Percentiles rank a stretch among this genome's conserved stretches.
phyloP scores from a whole-genome alignment of 2,329 filamentous ascomycete species.

The Colletotrichum eremochloae region DNA sequence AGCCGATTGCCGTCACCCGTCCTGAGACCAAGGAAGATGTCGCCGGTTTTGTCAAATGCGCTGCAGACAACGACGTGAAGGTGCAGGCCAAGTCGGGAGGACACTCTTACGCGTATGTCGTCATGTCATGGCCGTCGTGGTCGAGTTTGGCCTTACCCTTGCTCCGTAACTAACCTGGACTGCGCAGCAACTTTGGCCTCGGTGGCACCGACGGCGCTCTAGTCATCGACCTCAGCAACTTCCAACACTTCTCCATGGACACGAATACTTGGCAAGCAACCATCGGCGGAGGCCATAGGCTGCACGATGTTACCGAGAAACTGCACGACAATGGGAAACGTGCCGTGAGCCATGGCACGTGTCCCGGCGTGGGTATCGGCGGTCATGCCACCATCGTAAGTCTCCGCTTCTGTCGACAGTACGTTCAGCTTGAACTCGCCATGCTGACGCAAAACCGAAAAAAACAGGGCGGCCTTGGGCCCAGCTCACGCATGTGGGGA shows the following conservation, averaged over 20 bases:
- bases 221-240: slow-evolving; percentile 66
- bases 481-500: slow-evolving; percentile 72
- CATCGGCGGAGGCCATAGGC: slow-evolving; percentile 66
- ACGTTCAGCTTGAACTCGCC: slow-evolving; percentile 10
- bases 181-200: slow-evolving; percentile 56
- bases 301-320: slow-evolving; percentile 64
- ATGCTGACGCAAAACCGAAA: slow-evolving; percentile 18
- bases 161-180: background rate
- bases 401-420: slow-evolving; percentile 14
- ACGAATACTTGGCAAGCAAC: slow-evolving; percentile 65
- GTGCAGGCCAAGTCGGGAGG: slow-evolving; percentile 75
- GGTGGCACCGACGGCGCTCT: slow-evolving; percentile 65
- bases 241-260: slow-evolving; percentile 68
- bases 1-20: slow-evolving; percentile 68
- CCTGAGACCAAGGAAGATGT: slow-evolving; percentile 68
- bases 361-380: slow-evolving; percentile 70
- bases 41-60: slow-evolving; percentile 69
- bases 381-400: slow-evolving; percentile 70
- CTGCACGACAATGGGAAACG: slow-evolving; percentile 65
- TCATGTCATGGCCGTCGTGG: background rate
- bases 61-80: slow-evolving; percentile 60
- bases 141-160: background rate
- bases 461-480: slow-evolving; percentile 67
- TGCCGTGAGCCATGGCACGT: slow-evolving; percentile 72
- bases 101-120: slow-evolving; percentile 71